phyloP scores from a whole-genome alignment of 2,329 filamentous ascomycete species.

The Pestalotiopsis sp. region DNA sequence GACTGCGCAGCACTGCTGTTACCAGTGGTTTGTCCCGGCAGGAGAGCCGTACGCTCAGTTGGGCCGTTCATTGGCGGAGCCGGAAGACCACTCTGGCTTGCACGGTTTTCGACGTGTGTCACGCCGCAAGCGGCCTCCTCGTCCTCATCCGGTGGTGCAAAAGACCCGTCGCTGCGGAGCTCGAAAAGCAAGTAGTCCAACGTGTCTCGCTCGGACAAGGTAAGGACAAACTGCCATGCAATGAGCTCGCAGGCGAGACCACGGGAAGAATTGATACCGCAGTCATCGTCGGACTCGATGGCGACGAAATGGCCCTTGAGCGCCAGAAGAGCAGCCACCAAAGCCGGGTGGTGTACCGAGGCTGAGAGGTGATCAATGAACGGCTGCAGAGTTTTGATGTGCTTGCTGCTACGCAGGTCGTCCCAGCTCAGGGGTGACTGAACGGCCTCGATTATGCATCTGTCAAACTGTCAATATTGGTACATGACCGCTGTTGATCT shows the following conservation, averaged over 20 bases:
- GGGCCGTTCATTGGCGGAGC: background rate
- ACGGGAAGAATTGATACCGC: slow-evolving; percentile 1
- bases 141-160: background rate
- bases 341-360: background rate
- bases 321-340: slow-evolving; percentile 2
- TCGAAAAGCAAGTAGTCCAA: slow-evolving; percentile 9
- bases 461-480: background rate
- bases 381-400: slow-evolving; percentile 1
- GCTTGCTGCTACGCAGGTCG: slow-evolving; percentile 1
- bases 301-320: slow-evolving; percentile 4
- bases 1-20: background rate
- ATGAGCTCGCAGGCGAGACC: slow-evolving; percentile 2
- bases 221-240: slow-evolving; percentile 7
- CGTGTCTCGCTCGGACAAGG: background rate
- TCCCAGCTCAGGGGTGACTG: slow-evolving; percentile 6
- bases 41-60: background rate
- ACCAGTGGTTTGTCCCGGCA: background rate
- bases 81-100: background rate
- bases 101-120: background rate
- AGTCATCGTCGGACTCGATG: slow-evolving; percentile 2
- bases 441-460: slow-evolving; percentile 2
- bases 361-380: background rate
- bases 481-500: background rate
- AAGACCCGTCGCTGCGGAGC: background rate
- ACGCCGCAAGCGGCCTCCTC: background rate